A percentile compares a stretch with the other conserved stretches of the same genome.
Conservation (phyloP, 352 stramenopile genomes). For the Globisporangium megalacanthum region DNA sequence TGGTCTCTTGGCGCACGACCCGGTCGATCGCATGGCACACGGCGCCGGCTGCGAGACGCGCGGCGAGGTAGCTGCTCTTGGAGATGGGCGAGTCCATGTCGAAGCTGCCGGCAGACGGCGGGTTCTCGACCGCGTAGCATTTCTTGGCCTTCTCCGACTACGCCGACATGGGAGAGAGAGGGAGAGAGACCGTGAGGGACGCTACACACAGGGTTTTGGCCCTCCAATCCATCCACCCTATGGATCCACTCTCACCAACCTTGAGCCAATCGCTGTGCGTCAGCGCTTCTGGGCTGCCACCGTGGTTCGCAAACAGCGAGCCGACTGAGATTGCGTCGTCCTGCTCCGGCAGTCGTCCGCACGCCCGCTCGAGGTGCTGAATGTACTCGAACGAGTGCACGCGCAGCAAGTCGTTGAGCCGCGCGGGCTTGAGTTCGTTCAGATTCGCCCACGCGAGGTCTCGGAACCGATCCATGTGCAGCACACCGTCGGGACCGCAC, state of each 20-base stretch:
- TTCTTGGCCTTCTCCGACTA: constrained; percentile 39
- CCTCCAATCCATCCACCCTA: not conserved
- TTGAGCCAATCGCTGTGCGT: constrained; percentile 41
- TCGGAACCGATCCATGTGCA: constrained; percentile 56
- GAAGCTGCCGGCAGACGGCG: constrained; percentile 40
- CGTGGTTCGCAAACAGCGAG: constrained; percentile 24
- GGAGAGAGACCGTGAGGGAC: constrained; percentile 1
- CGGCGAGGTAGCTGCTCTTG: constrained; percentile 47
- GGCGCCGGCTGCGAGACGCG: constrained; percentile 44
- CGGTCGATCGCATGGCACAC: constrained; percentile 66
- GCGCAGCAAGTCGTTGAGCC: constrained; percentile 51
- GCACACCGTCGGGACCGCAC: constrained; percentile 54
- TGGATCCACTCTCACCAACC: constrained; percentile 15
- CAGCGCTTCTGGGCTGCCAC: constrained; percentile 20
- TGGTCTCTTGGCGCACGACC: constrained; percentile 45
- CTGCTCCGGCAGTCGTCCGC: constrained; percentile 37
- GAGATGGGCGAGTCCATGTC: constrained; percentile 67
- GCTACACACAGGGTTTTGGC: too few relatives aligned
- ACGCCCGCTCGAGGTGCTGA: constrained; percentile 42
- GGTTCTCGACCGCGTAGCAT: constrained; percentile 43
- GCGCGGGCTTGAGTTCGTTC: constrained; percentile 39
- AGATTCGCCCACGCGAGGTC: constrained; percentile 59
- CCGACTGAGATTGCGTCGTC: constrained; percentile 39
- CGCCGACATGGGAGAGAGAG: not conserved
- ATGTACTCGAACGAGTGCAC: constrained; percentile 67